Base-by-base conservation (phyloP, 352 stramenopile genomes). In the Phytophthora meadii region DNA sequence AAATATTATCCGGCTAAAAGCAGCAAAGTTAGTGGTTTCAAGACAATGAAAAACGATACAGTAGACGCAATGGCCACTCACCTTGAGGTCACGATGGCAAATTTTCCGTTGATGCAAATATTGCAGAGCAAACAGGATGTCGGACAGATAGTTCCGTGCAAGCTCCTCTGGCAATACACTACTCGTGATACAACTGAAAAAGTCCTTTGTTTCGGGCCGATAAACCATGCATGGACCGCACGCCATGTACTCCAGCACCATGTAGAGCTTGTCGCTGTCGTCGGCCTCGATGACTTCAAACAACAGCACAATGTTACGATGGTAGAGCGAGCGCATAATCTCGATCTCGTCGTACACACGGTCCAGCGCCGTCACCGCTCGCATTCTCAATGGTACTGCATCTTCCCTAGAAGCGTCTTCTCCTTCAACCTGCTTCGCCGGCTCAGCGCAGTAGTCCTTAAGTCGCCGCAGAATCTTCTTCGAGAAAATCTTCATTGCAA, bases 21-120 rank as follows among this genome's bases (percentile, higher is more conserved):
- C 41, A 49, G 51, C 32, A 56, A 19, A 37, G 30, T 36, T 14
- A 36, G 30, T 14, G 30, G 3, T 14, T 36, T 36, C 9, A 36
- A 36, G 10, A 14, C 30, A 36, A 36, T 11, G 30, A 36, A 12
- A 36, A 36, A 4, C 7, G 30, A 36, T 36, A 24, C 27, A 32
- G 17, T 53, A 15, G 28, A 30, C 22, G 22, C 22, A 22, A 22
- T 22, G 22, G 22, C 2, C 22, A 22, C 42, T 65, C 59, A 93
- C 88, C 80, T 97, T 97, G 40, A 97, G 84, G 59, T 97, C 91
- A 17, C 91, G 87, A 65, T 97, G 91, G 44, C 90, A 95, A 46
- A 97, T 78, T 52, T 78, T 61, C 14, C 77, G 79, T 10, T 50
- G 37, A 61, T 97, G 91, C 5, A 97, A 65, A 27, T 97, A 97